Base-by-base conservation (phyloP, 108 stramenopile species). In the Phaeodactylum tricornutum region DNA sequence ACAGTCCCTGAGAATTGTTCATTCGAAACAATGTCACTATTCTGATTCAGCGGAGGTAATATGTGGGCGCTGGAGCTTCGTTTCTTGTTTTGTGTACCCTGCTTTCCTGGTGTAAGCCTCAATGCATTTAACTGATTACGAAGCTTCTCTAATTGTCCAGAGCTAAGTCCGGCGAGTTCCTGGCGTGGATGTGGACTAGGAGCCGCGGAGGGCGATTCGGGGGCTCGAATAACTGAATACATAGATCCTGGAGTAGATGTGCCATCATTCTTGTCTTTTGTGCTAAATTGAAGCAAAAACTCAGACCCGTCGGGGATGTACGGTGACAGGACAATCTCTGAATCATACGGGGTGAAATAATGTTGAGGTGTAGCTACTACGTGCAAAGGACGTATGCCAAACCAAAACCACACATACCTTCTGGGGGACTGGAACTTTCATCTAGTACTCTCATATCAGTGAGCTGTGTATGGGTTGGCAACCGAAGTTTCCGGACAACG, bases 301-400 rank as follows among this genome's bases (percentile, higher is more conserved):
- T 57, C 37, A 7, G 87, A 81, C 33, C 80, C 80, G 56, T 75
- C 69, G 2, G 87, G 87, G 46, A 89, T 81, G 42, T 69, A 84
- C 22, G 87, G 78, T 27, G 65, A 75, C 17, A 89, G 58, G 16
- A 89, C 79, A 11, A 84, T 75, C 67, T 89, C 87, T 87, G 69
- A 34, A 35, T 4, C 30, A 4, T n/a, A n/a, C n/a, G 14, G 17
- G 5, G 41, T n/a, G n/a, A n/a, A n/a, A n/a, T n/a, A n/a, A n/a
- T n/a, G n/a, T n/a, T n/a, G n/a, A n/a, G n/a, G n/a, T n/a, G n/a
- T n/a, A n/a, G n/a, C n/a, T n/a, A n/a, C n/a, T n/a, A 22, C 8
- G 26, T 19, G 28, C 52, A 28, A 43, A 42, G 11, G 38, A 23
- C 53, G 11, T 16, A 52, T 24, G 15, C n/a, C n/a, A n/a, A n/a